Base-by-base conservation (phyloP, 441 rosid genomes). In the Euphorbia celastroides region DNA sequence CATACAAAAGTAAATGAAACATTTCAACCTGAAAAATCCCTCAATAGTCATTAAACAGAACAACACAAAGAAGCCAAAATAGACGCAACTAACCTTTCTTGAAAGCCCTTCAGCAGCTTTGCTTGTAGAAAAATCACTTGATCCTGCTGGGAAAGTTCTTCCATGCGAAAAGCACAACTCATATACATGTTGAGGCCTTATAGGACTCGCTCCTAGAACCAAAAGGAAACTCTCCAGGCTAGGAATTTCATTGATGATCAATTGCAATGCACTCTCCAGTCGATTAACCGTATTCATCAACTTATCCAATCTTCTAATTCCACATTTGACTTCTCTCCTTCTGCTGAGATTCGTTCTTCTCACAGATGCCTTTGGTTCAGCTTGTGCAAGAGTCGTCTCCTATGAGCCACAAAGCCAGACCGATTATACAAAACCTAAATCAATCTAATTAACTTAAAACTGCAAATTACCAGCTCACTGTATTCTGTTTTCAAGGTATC, bases 81-180 rank as follows among this genome's bases (percentile, higher is more conserved):
- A 59, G 56, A 46, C 30, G 3, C 31, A 70, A 46, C 0, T 32
- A 72, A 93, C 99, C 95, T 84, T 93, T 77, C 87, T 85, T 11
- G 96, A 89, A 70, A 93, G 85, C 72, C 77, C 86, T 62, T 90
- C 89, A 3, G 87, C 83, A 13, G 81, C 87, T 80, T 67, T 90
- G 79, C 70, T 79, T 76, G 79, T 89, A 12, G 79, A 2, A 70
- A 87, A 93, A 79, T 82, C 92, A 41, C 48, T 60, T 52, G 72
- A 69, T 16, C 65, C 79, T 26, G 62, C 16, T 14, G 74, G 52
- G 52, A 31, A 67, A 67, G 62, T 19, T 50, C 75, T 78, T 42
- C 78, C 73, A 44, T 72, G 84, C 16, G 70, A 67, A 70, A 93
- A 88, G 58, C 77, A 70, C 70, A 89, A 61, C 63, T 84, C 86